Evolutionary conservation across 108 stramenopile genomes (phyloP), one percentile per base, ranked within the genome.

Genomic region (Conticribra weissflogii): DNA sequence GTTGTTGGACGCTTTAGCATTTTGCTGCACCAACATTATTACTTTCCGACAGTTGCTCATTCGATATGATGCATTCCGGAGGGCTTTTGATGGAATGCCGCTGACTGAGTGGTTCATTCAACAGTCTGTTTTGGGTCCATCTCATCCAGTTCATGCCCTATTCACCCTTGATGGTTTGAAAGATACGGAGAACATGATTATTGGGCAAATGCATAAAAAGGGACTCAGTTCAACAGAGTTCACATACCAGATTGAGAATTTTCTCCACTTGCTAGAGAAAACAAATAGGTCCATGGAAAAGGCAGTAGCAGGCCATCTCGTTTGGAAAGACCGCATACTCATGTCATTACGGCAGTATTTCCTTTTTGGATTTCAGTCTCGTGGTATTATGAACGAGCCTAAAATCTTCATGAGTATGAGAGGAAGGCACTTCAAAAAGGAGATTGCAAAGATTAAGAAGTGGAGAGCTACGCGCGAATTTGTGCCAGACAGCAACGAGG

Each of bases 401-500:
- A 12, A 41, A 12, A 9, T 41, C 8, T 41, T 41, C 36, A 41
- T 12, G 12, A 41, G 12, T 9, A 41, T 41, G 36, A 41, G 36
- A 41, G 36, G 36, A 12, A 12, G 5, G 36, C 74, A 83, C 28
- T 50, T 83, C 63, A 83, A 83, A 49, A 30, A 27, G 23, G 79
- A 83, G 53, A 81, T 83, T 25, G 53, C 59, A 48, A 51, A 49
- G 44, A 52, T 81, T 47, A 71, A 64, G 14, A 54, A 78, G 54
- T 84, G 79, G 83, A 51, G 80, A 45, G 66, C 66, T 22, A 77
- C 64, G 14, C 76, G 63, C 3, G 50, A 59, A 48, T 59, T 72
- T 59, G 23, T 58, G 16, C 56, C 50, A 19, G 56, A 71, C 30
- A 27, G 49, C 14, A 33, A 61, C 34, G 15, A 49, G 21, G 62